Percentiles rank a stretch among this genome's conserved stretches.
Conservation (phyloP, 202 grass and related monocot species). For the Dendrocalamus latiflorus region DNA sequence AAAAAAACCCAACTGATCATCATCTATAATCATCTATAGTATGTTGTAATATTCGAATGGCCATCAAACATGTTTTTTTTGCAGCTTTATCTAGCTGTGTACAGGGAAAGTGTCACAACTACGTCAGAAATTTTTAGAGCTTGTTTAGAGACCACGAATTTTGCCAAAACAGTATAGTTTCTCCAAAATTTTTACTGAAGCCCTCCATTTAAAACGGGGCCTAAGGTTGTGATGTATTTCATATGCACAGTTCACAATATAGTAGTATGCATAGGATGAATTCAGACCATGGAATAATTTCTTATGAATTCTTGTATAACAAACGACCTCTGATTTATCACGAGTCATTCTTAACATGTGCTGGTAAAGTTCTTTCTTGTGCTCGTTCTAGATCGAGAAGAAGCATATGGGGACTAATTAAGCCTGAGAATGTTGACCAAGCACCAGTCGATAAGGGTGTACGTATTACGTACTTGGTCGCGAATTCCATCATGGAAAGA, state of each 20-base stretch:
- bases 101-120: background rate
- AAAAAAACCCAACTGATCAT: no score
- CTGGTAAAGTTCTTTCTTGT: background rate
- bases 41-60: background rate
- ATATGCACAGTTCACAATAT: background rate
- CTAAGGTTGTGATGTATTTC: background rate
- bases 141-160: background rate
- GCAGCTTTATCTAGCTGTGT: background rate
- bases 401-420: background rate
- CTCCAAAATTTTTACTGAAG: background rate
- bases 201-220: background rate
- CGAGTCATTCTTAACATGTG: background rate
- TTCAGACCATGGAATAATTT: background rate
- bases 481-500: background rate
- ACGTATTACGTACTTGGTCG: slow-evolving; percentile 14
- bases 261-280: background rate
- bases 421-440: slow-evolving; percentile 48
- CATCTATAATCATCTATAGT: background rate
- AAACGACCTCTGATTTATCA: background rate
- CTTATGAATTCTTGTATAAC: background rate
- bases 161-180: background rate
- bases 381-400: background rate
- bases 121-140: background rate
- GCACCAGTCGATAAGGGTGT: background rate
- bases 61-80: background rate